A percentile compares a stretch with the other conserved stretches of the same genome.
phyloP scores from a whole-genome alignment of 495 filamentous ascomycete genomes.

The Podospora fimiseda region DNA sequence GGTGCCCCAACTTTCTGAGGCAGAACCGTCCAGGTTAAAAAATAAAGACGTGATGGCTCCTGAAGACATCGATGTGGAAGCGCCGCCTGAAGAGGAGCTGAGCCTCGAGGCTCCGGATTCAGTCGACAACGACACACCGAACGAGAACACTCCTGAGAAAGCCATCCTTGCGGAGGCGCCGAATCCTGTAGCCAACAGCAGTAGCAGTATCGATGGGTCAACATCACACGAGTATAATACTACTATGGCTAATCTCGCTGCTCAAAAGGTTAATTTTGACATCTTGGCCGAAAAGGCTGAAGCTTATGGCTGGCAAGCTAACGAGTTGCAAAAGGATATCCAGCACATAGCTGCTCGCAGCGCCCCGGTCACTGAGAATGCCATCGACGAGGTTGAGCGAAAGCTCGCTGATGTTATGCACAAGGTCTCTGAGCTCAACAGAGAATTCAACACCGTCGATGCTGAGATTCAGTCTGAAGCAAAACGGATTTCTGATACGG shows the following conservation, averaged over 20 bases:
- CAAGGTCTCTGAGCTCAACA: constrained; percentile 17
- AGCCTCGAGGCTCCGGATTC: no score
- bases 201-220: constrained; percentile 10
- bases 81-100: constrained; percentile 36
- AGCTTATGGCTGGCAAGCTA: constrained; percentile 14
- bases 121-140: no score
- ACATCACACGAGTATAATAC: constrained; percentile 12
- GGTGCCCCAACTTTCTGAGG: no score
- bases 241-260: constrained; percentile 9
- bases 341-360: constrained; percentile 8
- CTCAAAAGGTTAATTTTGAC: constrained; percentile 18
- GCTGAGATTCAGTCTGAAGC: constrained; percentile 20
- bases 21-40: no score
- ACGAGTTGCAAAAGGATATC: constrained; percentile 16
- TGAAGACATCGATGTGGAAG: constrained; percentile 44
- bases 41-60: constrained; percentile 31
- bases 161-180: no score
- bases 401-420: constrained; percentile 8
- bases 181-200: no score
- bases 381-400: constrained; percentile 15
- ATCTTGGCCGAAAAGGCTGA: constrained; percentile 20
- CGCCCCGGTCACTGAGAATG: not conserved
- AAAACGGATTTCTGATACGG: constrained; percentile 6
- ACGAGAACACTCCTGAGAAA: no score
- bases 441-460: constrained; percentile 19